These are phyloP conservation scores for Phylloporus arenicola DNA, from an alignment of 768 basidiomycete genomes.

Conservation along the genomic window DNA sequence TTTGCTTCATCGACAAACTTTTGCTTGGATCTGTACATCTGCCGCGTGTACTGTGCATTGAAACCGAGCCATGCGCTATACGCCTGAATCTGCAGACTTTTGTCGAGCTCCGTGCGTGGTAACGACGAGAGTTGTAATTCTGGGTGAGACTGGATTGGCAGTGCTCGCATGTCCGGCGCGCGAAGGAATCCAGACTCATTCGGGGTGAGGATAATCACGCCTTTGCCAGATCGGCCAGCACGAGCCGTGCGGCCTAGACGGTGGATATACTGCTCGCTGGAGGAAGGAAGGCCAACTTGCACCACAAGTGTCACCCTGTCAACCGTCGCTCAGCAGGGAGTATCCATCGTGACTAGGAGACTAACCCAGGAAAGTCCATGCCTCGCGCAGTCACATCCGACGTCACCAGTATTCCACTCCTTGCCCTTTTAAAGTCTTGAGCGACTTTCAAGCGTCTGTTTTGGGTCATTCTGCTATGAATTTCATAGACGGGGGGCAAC, in stretches of 20 bases:
- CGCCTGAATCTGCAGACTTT: slow-evolving; percentile 41
- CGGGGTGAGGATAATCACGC: slow-evolving; percentile 50
- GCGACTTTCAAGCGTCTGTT: slow-evolving; percentile 42
- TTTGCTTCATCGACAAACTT: slow-evolving; percentile 39
- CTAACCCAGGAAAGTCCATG: slow-evolving; percentile 60
- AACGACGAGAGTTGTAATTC: slow-evolving; percentile 26
- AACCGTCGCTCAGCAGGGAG: slow-evolving; percentile 4
- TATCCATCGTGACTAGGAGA: neutral
- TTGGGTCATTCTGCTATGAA: slow-evolving; percentile 57
- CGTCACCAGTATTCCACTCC: slow-evolving; percentile 45
- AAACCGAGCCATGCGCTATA: slow-evolving; percentile 57
- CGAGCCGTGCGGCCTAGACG: slow-evolving; percentile 75
- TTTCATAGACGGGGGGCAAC: slow-evolving; percentile 40
- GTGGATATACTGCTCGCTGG: slow-evolving; percentile 74
- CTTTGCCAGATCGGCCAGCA: slow-evolving; percentile 59
- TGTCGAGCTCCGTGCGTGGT: slow-evolving; percentile 24
- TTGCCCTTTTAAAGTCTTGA: slow-evolving; percentile 42
- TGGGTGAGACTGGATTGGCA: slow-evolving; percentile 36
- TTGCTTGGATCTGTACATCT: slow-evolving; percentile 35
- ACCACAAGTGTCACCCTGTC: slow-evolving; percentile 52
- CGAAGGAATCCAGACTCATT: slow-evolving; percentile 47
- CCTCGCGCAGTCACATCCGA: slow-evolving; percentile 60
- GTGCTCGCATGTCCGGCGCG: slow-evolving; percentile 33
- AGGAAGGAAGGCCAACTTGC: slow-evolving; percentile 61
- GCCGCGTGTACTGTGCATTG: slow-evolving; percentile 40